Evolutionary conservation across 345 rosid species (phyloP), one percentile per base, ranked within the genome.

Genomic region (Hypericum perforatum): DNA sequence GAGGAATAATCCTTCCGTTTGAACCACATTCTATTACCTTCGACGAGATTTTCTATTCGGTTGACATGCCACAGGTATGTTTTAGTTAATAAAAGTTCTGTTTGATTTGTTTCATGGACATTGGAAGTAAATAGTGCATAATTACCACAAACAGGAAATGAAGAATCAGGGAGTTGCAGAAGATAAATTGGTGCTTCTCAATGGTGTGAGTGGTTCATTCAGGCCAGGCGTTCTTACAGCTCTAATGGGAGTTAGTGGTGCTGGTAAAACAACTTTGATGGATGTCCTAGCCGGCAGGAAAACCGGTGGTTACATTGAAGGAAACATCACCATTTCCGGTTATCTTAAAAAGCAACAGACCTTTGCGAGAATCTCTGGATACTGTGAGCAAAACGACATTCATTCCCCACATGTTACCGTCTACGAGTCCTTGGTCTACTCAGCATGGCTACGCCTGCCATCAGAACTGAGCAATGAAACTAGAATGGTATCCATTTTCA

Each of bases 201-300:
- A 46, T 16, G 22, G 14, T 6, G 50, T 46, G 15, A 46, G 50
- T 14, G 50, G 50, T 46, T 22, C 50, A 1, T 46, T 46, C 50
- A 46, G 50, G 50, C 50, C 50, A 2, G 50, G 50, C 14, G 50
- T 46, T n/a, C 22, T 46, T 16, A 46, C 50, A 12, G 50, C 50
- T 14, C 50, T 46, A 12, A 46, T 46, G 50, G 50, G 50, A 46
- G 50, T 46, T 6, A 46, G 50, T 46, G 50, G 50, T 46, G 50
- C 50, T 14, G 50, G 50, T 46, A 46, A 46, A 46, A 46, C 50
- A 16, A 46, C 50, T 10, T 32, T 46, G 0, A 46, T 46, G 50
- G 50, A 46, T 46, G 50, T 46, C 10, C 50, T 46, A 7, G 50
- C 50, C 8, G 50, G 50, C 15, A 46, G 50, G 50, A 46, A 46